Base-by-base conservation (phyloP, 2,329 filamentous ascomycete genomes). In the Trichoderma asperellum region DNA sequence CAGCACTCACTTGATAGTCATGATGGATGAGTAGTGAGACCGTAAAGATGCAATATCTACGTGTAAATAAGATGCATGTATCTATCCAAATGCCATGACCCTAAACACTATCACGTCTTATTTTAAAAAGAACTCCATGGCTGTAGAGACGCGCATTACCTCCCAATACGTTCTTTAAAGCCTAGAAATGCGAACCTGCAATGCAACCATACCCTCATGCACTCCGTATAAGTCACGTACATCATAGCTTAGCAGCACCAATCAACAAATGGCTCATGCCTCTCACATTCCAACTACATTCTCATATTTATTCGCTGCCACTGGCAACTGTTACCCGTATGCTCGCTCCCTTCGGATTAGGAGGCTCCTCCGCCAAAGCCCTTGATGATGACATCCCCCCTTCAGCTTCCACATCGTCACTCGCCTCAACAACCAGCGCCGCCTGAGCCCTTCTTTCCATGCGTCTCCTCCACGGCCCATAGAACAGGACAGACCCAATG, bases 381-480 rank as follows among this genome's bases (percentile, higher is more conserved):
- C 35, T 11, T 55, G 55, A 21, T 32, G 34, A n/a, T 14, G 29
- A 4, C 3, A 24, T 24, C n/a, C 43, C 57, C 18, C 57, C 24
- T 14, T 70, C 70, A 12, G 72, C 72, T 14, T 65, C 37, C 27
- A 47, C 35, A 47, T 70, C 70, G 7, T 71, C 73, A 6, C 71
- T 66, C 56, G 74, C 53, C 5, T 70, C 64, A 5, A 57, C 53
- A 35, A 47, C 52, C 35, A 37, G 24, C 34, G 32, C 18, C 14
- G 6, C 16, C 32, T 27, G 68, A 18, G 69, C 71, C 53, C 71
- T 74, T 34, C 74, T 74, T 10, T 81, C 79, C 52, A 86, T 79
- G 10, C 81, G 79, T 55, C 81, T 78, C 34, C 93, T 86, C 94
- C 95, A 97, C 0, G 92, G 92, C 72, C 86, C 87, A 77, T 97